These are phyloP conservation scores for Aspergillus sp. DNA, from an alignment of 2,329 filamentous ascomycete species.

Conservation along the genomic window DNA sequence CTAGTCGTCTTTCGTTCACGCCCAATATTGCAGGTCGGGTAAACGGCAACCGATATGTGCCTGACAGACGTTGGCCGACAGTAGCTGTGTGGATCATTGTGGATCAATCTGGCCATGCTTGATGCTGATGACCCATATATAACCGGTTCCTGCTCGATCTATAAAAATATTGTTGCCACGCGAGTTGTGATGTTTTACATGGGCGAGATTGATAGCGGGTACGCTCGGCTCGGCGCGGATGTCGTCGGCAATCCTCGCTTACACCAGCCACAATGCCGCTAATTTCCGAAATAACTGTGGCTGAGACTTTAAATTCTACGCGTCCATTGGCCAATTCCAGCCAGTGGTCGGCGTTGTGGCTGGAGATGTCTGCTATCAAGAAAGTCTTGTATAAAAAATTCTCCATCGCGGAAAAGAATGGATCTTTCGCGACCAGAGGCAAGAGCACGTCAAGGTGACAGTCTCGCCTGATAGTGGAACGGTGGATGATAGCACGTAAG, in stretches of 20 bases:
- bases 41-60: no score
- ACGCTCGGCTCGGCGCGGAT: neutral
- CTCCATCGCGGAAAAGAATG: slow-evolving; percentile 18
- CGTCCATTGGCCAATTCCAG: neutral
- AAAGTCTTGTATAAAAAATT: neutral
- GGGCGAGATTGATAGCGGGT: neutral
- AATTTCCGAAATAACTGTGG: neutral
- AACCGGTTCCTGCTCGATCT: neutral
- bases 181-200: neutral
- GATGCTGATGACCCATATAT: slow-evolving; percentile 1
- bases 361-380: neutral
- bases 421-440: slow-evolving; percentile 2
- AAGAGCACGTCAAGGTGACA: slow-evolving; percentile 5
- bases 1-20: no score
- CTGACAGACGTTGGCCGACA: no score
- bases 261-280: neutral
- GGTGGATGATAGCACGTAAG: neutral
- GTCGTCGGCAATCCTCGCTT: neutral
- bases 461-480: neutral
- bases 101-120: neutral
- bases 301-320: neutral
- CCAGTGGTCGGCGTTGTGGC: neutral
- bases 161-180: neutral
- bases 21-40: no score
- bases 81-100: no score